Evolutionary conservation across 2,329 filamentous ascomycete genomes (phyloP).

Genomic region (Pyrenophora graminea): DNA sequence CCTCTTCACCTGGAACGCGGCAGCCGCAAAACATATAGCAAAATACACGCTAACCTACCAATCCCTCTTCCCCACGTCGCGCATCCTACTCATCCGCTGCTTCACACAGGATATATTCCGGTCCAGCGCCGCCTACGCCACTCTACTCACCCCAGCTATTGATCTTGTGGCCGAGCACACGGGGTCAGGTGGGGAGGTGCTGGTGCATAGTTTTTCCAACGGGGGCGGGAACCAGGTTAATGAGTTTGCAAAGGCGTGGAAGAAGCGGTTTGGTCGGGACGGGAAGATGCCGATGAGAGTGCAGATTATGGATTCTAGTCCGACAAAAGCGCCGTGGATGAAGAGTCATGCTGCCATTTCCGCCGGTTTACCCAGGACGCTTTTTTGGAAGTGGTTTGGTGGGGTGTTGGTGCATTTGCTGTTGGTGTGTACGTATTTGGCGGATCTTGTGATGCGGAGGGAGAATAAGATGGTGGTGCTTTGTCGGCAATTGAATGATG

Average conservation of each 20-base stretch:
- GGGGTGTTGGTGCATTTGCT: conserved; percentile 33
- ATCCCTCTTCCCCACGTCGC: conserved; percentile 36
- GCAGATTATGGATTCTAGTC: conserved; percentile 42
- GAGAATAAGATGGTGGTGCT: conserved; percentile 36
- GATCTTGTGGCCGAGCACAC: conserved; percentile 31
- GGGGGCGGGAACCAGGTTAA: conserved; percentile 43
- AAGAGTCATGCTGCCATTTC: conserved; percentile 38
- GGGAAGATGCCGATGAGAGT: conserved; percentile 32
- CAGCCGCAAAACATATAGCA: conserved; percentile 42
- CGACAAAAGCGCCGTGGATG: conserved; percentile 40
- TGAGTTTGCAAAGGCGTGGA: conserved; percentile 41
- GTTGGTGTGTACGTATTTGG: conserved; percentile 28
- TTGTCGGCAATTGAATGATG: conserved; percentile 38
- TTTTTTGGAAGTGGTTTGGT: conserved; percentile 35
- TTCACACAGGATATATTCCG: conserved; percentile 40
- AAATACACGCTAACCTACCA: conserved; percentile 44
- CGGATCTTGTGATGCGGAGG: conserved; percentile 17
- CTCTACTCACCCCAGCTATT: conserved; percentile 31
- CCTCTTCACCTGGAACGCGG: conserved; percentile 44
- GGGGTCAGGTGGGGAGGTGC: conserved; percentile 28
- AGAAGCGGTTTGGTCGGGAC: conserved; percentile 18
- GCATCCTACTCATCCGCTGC: conserved; percentile 39
- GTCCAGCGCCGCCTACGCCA: conserved; percentile 16
- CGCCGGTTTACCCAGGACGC: conserved; percentile 30
- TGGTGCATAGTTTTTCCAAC: conserved; percentile 45